These are phyloP conservation scores for Podaxis rugospora DNA, from an alignment of 768 basidiomycete genomes.

Conservation along the genomic window DNA sequence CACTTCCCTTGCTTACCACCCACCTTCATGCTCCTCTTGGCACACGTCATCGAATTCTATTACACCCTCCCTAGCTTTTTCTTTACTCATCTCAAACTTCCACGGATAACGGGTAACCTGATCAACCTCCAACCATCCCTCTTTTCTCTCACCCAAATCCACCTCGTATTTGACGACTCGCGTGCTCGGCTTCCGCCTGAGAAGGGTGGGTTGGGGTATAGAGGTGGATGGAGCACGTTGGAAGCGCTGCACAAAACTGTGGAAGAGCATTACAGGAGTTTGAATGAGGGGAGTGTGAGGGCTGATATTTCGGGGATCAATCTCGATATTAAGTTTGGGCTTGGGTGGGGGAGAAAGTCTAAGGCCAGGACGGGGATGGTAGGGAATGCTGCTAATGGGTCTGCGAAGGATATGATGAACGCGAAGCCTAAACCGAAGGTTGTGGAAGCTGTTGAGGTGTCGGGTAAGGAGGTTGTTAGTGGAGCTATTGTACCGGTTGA, in stretches of 20 bases:
- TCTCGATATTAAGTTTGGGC: slow-evolving; percentile 8
- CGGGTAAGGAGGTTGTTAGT: slow-evolving; percentile 2
- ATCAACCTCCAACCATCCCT: slow-evolving; percentile 57
- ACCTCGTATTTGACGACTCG: slow-evolving; percentile 64
- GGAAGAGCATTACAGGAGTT: slow-evolving; percentile 40
- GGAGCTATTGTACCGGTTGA: slow-evolving; percentile 7
- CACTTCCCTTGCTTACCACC: slow-evolving; percentile 53
- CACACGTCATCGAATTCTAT: slow-evolving; percentile 53
- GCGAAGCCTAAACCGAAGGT: not conserved
- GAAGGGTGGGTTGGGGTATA: slow-evolving; percentile 62
- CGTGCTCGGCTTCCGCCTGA: slow-evolving; percentile 49
- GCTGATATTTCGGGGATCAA: slow-evolving; percentile 10
- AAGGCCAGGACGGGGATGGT: not conserved
- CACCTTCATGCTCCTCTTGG: slow-evolving; percentile 60
- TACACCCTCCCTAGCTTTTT: slow-evolving; percentile 28
- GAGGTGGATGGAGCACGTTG: slow-evolving; percentile 52
- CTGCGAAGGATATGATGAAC: not conserved
- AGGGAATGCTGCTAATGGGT: not conserved
- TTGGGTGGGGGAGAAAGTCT: slow-evolving; percentile 8
- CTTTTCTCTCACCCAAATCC: slow-evolving; percentile 47
- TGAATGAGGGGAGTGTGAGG: slow-evolving; percentile 14
- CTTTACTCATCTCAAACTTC: slow-evolving; percentile 33
- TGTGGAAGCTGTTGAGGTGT: not conserved
- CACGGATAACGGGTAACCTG: slow-evolving; percentile 42
- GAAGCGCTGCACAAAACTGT: slow-evolving; percentile 56